Percentiles rank a stretch among this genome's conserved stretches.
Conservation (phyloP, 2,329 filamentous ascomycete genomes). For the Clarireedia hainanense region DNA sequence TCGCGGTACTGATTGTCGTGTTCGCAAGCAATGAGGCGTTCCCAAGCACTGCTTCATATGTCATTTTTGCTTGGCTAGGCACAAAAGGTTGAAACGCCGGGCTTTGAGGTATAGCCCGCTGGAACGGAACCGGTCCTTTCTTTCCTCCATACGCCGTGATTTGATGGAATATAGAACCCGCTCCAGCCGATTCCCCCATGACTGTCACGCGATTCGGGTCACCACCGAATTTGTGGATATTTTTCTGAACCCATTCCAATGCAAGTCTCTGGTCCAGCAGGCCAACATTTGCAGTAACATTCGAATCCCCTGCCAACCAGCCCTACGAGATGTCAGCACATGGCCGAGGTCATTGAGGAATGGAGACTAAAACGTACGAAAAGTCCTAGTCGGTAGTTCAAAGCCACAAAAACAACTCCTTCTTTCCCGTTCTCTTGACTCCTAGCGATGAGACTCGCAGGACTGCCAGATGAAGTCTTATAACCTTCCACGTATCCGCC, state of each 20-base stretch:
- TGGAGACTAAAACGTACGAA: constrained; percentile 16
- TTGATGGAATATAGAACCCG: constrained; percentile 45
- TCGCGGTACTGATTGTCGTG: neutral
- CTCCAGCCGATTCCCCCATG: constrained; percentile 44
- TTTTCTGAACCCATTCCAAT: constrained; percentile 47
- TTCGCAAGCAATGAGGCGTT: neutral
- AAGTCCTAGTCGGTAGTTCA: constrained; percentile 28
- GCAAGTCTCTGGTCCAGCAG: constrained; percentile 47
- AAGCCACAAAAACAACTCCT: constrained; percentile 28
- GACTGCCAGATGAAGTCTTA: constrained; percentile 32
- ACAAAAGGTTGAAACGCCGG: constrained; percentile 15
- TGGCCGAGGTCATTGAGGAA: neutral
- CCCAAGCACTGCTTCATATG: neutral
- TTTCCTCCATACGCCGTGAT: constrained; percentile 42
- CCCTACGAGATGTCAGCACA: neutral
- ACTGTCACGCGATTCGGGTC: constrained; percentile 42
- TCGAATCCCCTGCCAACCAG: constrained; percentile 7
- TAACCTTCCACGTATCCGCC: constrained; percentile 35
- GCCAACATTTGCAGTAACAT: constrained; percentile 40
- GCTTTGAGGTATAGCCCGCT: constrained; percentile 30
- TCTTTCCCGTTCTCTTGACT: constrained; percentile 24
- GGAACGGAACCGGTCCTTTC: constrained; percentile 32
- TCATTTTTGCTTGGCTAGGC: neutral
- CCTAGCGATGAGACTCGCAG: constrained; percentile 31
- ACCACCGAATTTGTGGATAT: constrained; percentile 48